Evolutionary conservation across 2,329 filamentous ascomycete species (phyloP).

Genomic region (Colletotrichum shisoi): DNA sequence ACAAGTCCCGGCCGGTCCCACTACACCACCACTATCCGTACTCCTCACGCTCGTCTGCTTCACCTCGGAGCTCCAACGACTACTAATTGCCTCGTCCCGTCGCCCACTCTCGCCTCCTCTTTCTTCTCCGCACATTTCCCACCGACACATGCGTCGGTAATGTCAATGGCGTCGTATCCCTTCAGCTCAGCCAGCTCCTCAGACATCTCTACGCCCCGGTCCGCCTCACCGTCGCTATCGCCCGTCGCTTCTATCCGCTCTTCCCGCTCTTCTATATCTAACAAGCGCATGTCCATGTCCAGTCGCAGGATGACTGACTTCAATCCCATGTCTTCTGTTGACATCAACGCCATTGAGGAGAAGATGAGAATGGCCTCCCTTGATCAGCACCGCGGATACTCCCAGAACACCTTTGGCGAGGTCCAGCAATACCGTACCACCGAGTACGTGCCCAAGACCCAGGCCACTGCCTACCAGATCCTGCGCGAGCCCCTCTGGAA

Average conservation of each 20-base stretch:
- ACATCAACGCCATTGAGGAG: slow-evolving; percentile 65
- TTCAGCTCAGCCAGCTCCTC: slow-evolving; percentile 58
- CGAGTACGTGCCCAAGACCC: slow-evolving; percentile 60
- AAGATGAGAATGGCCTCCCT: slow-evolving; percentile 67
- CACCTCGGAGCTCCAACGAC: slow-evolving; percentile 34
- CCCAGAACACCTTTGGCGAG: slow-evolving; percentile 63
- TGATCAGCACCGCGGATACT: slow-evolving; percentile 68
- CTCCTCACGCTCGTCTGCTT: slow-evolving; percentile 27
- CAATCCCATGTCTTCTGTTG: slow-evolving; percentile 65
- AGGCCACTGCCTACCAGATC: slow-evolving; percentile 68
- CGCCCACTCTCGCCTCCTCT: slow-evolving; percentile 38
- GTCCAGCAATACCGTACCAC: slow-evolving; percentile 63
- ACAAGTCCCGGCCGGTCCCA: slow-evolving; percentile 35
- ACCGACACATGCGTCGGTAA: slow-evolving; percentile 39
- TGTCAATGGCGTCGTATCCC: slow-evolving; percentile 45
- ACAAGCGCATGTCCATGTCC: slow-evolving; percentile 60
- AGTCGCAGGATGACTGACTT: slow-evolving; percentile 60
- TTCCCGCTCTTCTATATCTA: slow-evolving; percentile 61
- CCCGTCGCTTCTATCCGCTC: slow-evolving; percentile 58
- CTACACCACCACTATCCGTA: slow-evolving; percentile 32
- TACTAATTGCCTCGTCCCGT: slow-evolving; percentile 38
- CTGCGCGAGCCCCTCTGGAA: slow-evolving; percentile 70
- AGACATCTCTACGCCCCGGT: slow-evolving; percentile 64
- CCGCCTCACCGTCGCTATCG: slow-evolving; percentile 59
- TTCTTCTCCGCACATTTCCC: slow-evolving; percentile 38